Base-by-base conservation (phyloP, 768 basidiomycete species). In the Mycena polygramma region DNA sequence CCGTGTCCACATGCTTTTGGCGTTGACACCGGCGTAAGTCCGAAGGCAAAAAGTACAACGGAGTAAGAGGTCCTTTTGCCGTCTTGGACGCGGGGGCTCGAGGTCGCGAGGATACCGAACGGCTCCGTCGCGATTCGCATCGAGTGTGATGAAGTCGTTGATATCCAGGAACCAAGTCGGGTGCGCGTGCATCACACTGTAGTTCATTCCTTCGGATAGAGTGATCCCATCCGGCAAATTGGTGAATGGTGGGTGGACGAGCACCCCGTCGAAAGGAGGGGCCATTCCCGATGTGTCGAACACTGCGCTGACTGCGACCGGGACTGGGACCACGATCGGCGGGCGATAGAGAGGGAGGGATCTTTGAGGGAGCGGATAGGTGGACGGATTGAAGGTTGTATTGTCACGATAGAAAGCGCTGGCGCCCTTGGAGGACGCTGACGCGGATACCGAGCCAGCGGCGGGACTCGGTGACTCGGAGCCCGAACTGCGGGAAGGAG, bases 1-100 rank as follows among this genome's bases (percentile, higher is more conserved):
- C 52, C 88, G 81, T 53, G 88, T 78, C 88, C 88, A 89, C 88
- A 89, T 89, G 71, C 87, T 88, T 77, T 89, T 89, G 22, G 88
- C 88, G 77, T 89, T 89, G 37, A 88, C 86, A 7, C 88, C 88
- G 13, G 87, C 85, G 68, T 89, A 89, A 15, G 83, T 85, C 68
- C 88, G 81, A 61, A 87, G 81, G 74, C 88, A 89, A 71, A 89
- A 89, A 2, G 88, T 89, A 78, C 88, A 89, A 59, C 88, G 81
- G 19, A 89, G 80, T 58, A 73, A 55, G 35, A 73, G 63, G 51
- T 73, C 72, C 69, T 73, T 73, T 54, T 73, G 72, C 53, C 72
- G 39, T 17, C 85, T 77, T 15, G 87, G 88, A 65, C 88, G 82
- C 26, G 88, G 88, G 57, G 88, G 88, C 73, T 89, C 88, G 20